Evolutionary conservation across 176 grass and related monocot species (phyloP).

Genomic region (Phoenix roebelenii): DNA sequence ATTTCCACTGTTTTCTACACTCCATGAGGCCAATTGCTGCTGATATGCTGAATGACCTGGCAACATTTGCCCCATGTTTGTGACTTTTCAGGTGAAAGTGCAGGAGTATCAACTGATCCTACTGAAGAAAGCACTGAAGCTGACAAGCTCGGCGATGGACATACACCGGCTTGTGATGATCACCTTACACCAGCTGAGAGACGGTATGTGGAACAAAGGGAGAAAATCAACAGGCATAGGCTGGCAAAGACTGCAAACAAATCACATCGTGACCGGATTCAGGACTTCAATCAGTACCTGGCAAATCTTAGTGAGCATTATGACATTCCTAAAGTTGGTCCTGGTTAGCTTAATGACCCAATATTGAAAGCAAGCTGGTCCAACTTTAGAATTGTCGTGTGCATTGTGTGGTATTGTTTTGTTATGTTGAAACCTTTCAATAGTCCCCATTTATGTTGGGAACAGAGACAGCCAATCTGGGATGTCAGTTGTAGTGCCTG

Average conservation of each 20-base stretch:
- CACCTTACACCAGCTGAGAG: slow-evolving; percentile 68
- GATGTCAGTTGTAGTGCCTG: too few relatives aligned
- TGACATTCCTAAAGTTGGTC: slow-evolving; percentile 92
- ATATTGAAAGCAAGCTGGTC: too few relatives aligned
- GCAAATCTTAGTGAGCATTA: slow-evolving; percentile 95
- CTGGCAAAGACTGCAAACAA: slow-evolving; percentile 76
- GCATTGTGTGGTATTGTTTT: too few relatives aligned
- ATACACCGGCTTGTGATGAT: slow-evolving; percentile 28
- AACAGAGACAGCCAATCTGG: too few relatives aligned
- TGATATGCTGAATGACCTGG: too few relatives aligned
- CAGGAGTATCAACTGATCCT: slow-evolving; percentile 30
- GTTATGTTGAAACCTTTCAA: too few relatives aligned
- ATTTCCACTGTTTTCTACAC: too few relatives aligned
- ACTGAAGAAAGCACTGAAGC: slow-evolving; percentile 31
- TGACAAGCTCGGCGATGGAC: slow-evolving; percentile 32
- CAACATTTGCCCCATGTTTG: too few relatives aligned
- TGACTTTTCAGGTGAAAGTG: slow-evolving; percentile 35
- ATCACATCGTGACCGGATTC: slow-evolving; percentile 80
- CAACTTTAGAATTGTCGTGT: too few relatives aligned
- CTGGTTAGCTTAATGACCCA: slow-evolving; percentile 47
- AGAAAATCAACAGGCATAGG: slow-evolving; percentile 57
- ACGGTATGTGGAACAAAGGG: slow-evolving; percentile 76
- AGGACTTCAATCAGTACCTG: slow-evolving; percentile 81
- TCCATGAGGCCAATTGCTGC: too few relatives aligned
- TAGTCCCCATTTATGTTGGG: too few relatives aligned